These are phyloP conservation scores for Fragaria ananassa DNA, from an alignment of 306 rosid genomes.

Conservation along the genomic window DNA sequence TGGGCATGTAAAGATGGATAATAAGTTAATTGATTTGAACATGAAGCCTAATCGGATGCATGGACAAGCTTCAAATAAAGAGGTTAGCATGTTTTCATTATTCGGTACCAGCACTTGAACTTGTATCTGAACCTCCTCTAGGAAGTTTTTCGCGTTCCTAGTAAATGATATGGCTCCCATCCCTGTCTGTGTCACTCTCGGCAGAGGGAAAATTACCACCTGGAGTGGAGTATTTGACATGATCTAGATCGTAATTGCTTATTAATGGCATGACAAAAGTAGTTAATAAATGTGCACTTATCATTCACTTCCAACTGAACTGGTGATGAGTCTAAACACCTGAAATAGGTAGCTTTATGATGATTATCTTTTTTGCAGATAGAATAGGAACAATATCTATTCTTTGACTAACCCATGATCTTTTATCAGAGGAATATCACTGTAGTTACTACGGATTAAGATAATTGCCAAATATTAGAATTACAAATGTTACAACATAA, in stretches of 20 bases:
- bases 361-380: not conserved
- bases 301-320: not conserved
- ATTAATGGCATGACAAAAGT: not conserved
- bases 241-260: not conserved
- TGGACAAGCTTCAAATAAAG: constrained; percentile 69
- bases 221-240: not conserved
- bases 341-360: not conserved
- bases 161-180: not conserved
- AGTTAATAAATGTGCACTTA: not conserved
- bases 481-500: not conserved
- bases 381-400: not conserved
- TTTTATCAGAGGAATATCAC: not conserved
- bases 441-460: not conserved
- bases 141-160: not conserved
- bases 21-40: constrained; percentile 87
- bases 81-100: constrained; percentile 42
- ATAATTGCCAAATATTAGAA: not conserved
- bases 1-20: constrained; percentile 63
- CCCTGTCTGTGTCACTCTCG: not conserved
- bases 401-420: not conserved
- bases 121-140: not conserved
- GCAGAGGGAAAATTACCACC: not conserved
- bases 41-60: constrained; percentile 84
- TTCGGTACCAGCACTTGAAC: constrained; percentile 2
- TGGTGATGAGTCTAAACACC: not conserved